Evolutionary conservation across 2,329 filamentous ascomycete genomes (phyloP), one percentile per base, ranked within the genome.

Genomic region (Stachybotrys chartarum): DNA sequence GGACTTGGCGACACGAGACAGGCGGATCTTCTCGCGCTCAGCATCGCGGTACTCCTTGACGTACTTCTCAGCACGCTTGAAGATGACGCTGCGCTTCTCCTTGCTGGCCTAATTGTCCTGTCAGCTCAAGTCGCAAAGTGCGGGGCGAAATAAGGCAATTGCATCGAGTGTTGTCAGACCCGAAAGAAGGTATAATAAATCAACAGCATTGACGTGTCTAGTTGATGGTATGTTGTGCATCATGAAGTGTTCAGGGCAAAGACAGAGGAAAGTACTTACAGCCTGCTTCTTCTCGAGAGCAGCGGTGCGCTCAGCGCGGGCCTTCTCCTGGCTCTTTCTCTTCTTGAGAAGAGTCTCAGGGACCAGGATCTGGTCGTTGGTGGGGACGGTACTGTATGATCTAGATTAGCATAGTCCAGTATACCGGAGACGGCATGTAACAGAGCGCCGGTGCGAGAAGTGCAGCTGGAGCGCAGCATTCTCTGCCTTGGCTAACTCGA

Each of bases 311-410:
- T 93, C 90, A 77, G 94, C 92, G 77, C 92, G 90, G 76, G 92
- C 91, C 87, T 97, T 96, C 87, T 99, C 94, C 82, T 97, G 93
- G 78, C 86, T 91, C 91, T 99, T 99, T 83, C 94, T 90, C 91
- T 99, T 99, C 90, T 99, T 99, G 78, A 99, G 86, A 72, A 99
- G 90, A 70, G 94, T 99, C 90, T 99, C 94, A 68, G 94, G 94
- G 75, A 97, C 91, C 76, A 97, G 84, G 76, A 99, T 86, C 78
- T 97, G 89, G 78, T 97, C 90, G 78, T 92, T 80, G 77, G 91
- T 96, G 67, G 94, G 91, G 73, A 96, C 90, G 79, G 86, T 86
- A 80, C 91, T 96, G 74, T 64, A 67, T 60, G 54, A 57, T 75
- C 85, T 75, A 90, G 86, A 88, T 90, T 85, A 90, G 87, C 90